Evolutionary conservation across 2,329 filamentous ascomycete species (phyloP).

Genomic region (Pseudogymnoascus sp.): DNA sequence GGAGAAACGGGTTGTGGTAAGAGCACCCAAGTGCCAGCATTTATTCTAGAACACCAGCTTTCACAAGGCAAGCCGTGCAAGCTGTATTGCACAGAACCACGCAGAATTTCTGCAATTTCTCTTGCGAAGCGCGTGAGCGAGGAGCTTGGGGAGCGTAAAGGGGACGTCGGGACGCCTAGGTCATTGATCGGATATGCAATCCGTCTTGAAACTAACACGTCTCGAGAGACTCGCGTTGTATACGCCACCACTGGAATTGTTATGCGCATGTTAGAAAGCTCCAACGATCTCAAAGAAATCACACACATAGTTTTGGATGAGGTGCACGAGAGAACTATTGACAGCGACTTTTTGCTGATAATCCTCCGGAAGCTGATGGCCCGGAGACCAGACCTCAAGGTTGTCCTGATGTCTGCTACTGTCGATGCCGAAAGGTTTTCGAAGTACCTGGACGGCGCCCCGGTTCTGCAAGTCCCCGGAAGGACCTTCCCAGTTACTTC

Average conservation of each 20-base stretch:
- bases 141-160: conserved; percentile 78
- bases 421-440: conserved; percentile 91
- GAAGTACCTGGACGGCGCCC: conserved; percentile 75
- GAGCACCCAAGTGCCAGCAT: conserved; percentile 94
- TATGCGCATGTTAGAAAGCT: conserved; percentile 93
- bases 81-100: conserved; percentile 90
- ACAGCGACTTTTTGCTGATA: conserved; percentile 92
- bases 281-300: conserved; percentile 77
- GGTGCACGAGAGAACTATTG: conserved; percentile 92
- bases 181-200: conserved; percentile 95
- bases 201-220: conserved; percentile 80
- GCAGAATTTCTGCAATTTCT: conserved; percentile 93
- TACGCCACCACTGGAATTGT: conserved; percentile 91
- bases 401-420: conserved; percentile 95
- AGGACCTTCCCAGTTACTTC: conserved; percentile 89
- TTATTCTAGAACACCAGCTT: conserved; percentile 83
- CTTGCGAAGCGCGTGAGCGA: conserved; percentile 88
- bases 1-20: conserved; percentile 97
- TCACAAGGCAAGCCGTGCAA: conserved; percentile 75
- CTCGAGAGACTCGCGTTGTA: conserved; percentile 72
- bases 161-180: conserved; percentile 71
- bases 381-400: conserved; percentile 74
- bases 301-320: conserved; percentile 96
- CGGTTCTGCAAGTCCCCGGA: conserved; percentile 83
- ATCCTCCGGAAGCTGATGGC: conserved; percentile 77